Base-by-base conservation (phyloP, 148 eudicot species). In the Fagopyrum homotropicum region DNA sequence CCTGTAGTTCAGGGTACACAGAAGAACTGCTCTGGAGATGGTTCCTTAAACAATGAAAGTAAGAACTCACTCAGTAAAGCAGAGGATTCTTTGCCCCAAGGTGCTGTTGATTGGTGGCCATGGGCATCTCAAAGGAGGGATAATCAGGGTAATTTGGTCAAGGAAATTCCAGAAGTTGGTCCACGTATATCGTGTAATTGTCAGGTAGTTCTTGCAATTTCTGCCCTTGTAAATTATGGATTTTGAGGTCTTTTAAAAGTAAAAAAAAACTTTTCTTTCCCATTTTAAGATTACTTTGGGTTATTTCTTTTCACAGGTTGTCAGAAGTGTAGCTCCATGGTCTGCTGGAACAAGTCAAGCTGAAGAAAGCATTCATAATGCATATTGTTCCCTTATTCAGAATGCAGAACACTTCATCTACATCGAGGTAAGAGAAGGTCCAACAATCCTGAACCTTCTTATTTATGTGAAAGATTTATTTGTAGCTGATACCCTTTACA, bases 251-350 rank as follows among this genome's bases (percentile, higher is more conserved):
- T 26, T 61, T 61, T 4, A 7, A 22, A 19, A 2, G 14, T 26
- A 22, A 10, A 61, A 29, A 26, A 22, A 1, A 45, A 40, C 6
- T 16, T 52, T 26, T 19, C 29, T 45, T 47, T 57, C 12, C 43
- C 47, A 49, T 29, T 59, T 64, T 70, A 50, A 52, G 55, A 63
- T 61, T n/a, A 68, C 14, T 46, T 49, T 74, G 72, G 68, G 30
- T 70, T 52, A 43, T 14, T n/a, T 74, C 63, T 66, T 35, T 78
- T 40, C 69, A 40, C 77, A 95, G 98, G 81, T 96, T 81, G 79
- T 96, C 79, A 86, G 99, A 79, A 96, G 99, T 77, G 99, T 88
- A 77, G 88, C 98, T 77, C 94, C 89, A 57, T 96, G 99, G 99
- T 96, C 99, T 61, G 98, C 97, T 79, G 99, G 99, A 73, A 92